Percentiles rank a stretch among this genome's conserved stretches.
These are phyloP conservation scores for Solanum sejunctum DNA, from an alignment of 257 asterid genomes.

Conservation along the genomic window DNA sequence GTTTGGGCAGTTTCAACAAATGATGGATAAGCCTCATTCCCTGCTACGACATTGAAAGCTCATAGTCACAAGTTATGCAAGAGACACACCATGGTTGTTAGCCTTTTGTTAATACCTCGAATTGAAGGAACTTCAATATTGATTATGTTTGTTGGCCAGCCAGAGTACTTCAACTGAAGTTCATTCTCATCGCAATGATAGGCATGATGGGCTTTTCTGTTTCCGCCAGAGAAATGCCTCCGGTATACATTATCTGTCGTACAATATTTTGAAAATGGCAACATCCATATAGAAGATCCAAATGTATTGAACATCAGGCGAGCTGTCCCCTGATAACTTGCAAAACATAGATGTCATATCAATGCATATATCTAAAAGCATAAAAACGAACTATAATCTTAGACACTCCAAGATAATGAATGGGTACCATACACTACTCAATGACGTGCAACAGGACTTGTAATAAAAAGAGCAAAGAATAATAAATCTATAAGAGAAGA, in stretches of 20 bases:
- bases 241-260: slow-evolving; percentile 57
- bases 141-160: slow-evolving; percentile 94
- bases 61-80: slow-evolving; percentile 8
- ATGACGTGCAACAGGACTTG: neutral
- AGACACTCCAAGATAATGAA: neutral
- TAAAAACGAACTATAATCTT: slow-evolving; percentile 3
- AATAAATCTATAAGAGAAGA: neutral
- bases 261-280: slow-evolving; percentile 90
- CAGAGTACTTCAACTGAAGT: slow-evolving; percentile 66
- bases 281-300: slow-evolving; percentile 93
- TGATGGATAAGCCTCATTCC: slow-evolving; percentile 78
- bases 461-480: neutral
- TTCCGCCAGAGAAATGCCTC: slow-evolving; percentile 59
- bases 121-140: slow-evolving; percentile 76
- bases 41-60: slow-evolving; percentile 27
- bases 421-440: neutral
- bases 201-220: slow-evolving; percentile 41
- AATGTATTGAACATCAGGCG: slow-evolving; percentile 94
- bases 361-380: slow-evolving; percentile 14
- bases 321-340: slow-evolving; percentile 96
- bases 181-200: slow-evolving; percentile 66
- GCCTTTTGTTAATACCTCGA: slow-evolving; percentile 38
- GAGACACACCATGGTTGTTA: neutral
- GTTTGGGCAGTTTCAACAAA: slow-evolving; percentile 34
- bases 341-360: slow-evolving; percentile 14